Base-by-base conservation (phyloP, 495 filamentous ascomycete genomes). In the Penicillium coffeae region DNA sequence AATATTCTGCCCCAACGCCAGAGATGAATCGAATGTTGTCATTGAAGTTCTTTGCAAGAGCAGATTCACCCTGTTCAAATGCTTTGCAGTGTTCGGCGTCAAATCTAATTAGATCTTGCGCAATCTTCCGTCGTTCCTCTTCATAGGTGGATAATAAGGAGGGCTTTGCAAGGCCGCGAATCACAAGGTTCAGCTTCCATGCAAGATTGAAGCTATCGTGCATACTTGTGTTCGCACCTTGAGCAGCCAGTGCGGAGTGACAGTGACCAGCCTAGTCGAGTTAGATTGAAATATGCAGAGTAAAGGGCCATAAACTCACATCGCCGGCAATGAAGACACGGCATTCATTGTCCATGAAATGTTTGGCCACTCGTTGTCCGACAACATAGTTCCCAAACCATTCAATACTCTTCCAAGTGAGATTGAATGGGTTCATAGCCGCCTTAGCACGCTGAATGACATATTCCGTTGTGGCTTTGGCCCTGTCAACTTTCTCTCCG, bases 171-270 rank as follows among this genome's bases (percentile, higher is more conserved):
- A 84, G 74, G 7, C 85, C 84, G 12, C 75, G 73, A 35, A 84
- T 71, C 4, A 88, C 83, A 10, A 82, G 74, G 45, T 86, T 85
- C 38, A 94, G 74, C 65, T 92, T 93, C 89, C 89, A 94, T 8
- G 82, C 87, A 0, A 94, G 74, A 59, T 93, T 92, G 56, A 82
- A 81, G 21, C 80, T 80, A 54, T 94, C 89, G 37, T 90, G 79
- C 74, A 94, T 89, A 14, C 85, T 85, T 9, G 87, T 85, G 58
- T 94, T 94, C 78, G 90, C 88, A 30, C 89, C 89, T 71, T 92
- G 88, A 2, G 86, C 89, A n/a, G 87, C 87, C 58, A 90, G 88
- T n/a, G 89, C 87, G 15, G 80, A 85, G 64, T 92, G 89, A 10
- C 87, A 90, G 67, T 94, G 89, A 4, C 70, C 73, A 13, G 78